Evolutionary conservation across 177 flowering plant genomes (phyloP).

Genomic region (Vitis hybrid): DNA sequence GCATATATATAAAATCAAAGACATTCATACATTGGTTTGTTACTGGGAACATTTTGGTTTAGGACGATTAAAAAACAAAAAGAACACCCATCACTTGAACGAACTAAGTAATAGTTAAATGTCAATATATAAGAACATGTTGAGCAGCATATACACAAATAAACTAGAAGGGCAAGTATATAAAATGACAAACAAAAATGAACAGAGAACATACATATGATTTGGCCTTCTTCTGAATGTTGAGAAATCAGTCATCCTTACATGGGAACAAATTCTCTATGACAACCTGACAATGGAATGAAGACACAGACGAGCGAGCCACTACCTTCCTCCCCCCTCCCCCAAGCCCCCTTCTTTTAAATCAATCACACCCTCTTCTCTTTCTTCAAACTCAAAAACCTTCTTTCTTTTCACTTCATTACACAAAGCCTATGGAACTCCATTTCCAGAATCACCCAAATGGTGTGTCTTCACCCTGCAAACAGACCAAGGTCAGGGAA

Average conservation of each 20-base stretch:
- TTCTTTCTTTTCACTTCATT: background rate
- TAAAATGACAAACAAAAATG: too few relatives aligned
- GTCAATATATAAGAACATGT: too few relatives aligned
- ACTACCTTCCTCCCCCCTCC: conserved; percentile 21
- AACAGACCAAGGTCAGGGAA: conserved; percentile 36
- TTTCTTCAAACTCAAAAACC: conserved; percentile 12
- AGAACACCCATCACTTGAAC: too few relatives aligned
- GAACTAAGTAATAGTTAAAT: too few relatives aligned
- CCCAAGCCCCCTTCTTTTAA: background rate
- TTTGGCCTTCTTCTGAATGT: conserved; percentile 5
- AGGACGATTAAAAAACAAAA: too few relatives aligned
- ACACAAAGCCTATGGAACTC: conserved; percentile 36
- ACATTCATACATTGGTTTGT: too few relatives aligned
- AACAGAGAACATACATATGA: background rate
- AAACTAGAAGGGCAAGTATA: too few relatives aligned
- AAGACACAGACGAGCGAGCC: conserved; percentile 47
- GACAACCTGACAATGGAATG: conserved; percentile 24
- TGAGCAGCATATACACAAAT: too few relatives aligned
- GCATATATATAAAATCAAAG: too few relatives aligned
- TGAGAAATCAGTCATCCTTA: conserved; percentile 35
- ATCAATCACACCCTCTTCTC: conserved; percentile 1
- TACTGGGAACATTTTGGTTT: too few relatives aligned
- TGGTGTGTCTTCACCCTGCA: conserved; percentile 15
- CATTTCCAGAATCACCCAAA: conserved; percentile 35
- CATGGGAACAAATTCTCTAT: conserved; percentile 16